Conservation (phyloP, 1,284 basidiomycete species). For the Pisolithus thermaeus region DNA sequence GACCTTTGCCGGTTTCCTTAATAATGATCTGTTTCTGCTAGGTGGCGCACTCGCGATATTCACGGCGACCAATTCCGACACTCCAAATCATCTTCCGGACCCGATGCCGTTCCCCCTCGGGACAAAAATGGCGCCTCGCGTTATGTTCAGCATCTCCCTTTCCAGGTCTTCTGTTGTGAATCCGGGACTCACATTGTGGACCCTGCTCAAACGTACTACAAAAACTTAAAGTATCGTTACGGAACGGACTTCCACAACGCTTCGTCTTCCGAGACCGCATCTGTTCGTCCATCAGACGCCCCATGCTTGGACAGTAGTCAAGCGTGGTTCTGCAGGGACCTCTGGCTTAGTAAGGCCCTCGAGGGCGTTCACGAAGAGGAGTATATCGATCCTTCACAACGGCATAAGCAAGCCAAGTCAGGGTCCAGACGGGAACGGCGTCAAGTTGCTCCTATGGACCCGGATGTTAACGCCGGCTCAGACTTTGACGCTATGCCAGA, state of each 20-base stretch:
- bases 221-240: slow-evolving; percentile 76
- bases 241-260: slow-evolving; percentile 77
- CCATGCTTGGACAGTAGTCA: slow-evolving; percentile 90
- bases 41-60: slow-evolving; percentile 94
- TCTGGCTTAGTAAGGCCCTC: slow-evolving; percentile 81
- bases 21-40: slow-evolving; percentile 24
- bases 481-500: slow-evolving; percentile 87
- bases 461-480: slow-evolving; percentile 77
- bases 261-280: slow-evolving; percentile 51
- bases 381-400: slow-evolving; percentile 29
- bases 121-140: slow-evolving; percentile 75
- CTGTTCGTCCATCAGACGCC: slow-evolving; percentile 66
- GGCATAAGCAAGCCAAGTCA: slow-evolving; percentile 30
- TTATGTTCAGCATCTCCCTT: slow-evolving; percentile 86
- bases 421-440: slow-evolving; percentile 27
- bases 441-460: slow-evolving; percentile 37
- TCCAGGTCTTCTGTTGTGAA: slow-evolving; percentile 97
- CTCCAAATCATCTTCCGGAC: slow-evolving; percentile 85
- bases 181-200: slow-evolving; percentile 93
- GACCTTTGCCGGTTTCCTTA: not conserved
- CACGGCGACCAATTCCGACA: slow-evolving; percentile 94
- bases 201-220: slow-evolving; percentile 89
- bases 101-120: slow-evolving; percentile 86
- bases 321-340: slow-evolving; percentile 92
- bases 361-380: slow-evolving; percentile 62